These are phyloP conservation scores for Neurospora sublineolata DNA, from an alignment of 495 filamentous ascomycete species.

Conservation along the genomic window DNA sequence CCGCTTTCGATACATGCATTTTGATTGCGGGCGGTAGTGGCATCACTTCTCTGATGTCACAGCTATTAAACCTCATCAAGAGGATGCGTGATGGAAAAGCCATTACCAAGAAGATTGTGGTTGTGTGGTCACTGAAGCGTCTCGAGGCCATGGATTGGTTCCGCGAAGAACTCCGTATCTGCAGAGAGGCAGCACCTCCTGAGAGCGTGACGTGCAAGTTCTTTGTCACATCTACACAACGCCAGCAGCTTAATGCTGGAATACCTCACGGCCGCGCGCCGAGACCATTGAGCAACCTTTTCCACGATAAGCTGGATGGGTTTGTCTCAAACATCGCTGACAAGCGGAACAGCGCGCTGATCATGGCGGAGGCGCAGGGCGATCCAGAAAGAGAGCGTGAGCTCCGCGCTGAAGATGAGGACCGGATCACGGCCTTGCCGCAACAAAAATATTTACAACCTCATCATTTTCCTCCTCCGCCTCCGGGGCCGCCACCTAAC, in stretches of 20 bases:
- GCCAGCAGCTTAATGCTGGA: slow-evolving; percentile 27
- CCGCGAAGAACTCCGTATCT: slow-evolving; percentile 85
- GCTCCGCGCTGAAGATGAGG: slow-evolving; percentile 75
- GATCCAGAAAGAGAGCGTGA: slow-evolving; percentile 67
- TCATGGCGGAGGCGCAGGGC: slow-evolving; percentile 69
- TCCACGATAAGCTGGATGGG: slow-evolving; percentile 76
- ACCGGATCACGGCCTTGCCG: slow-evolving; percentile 73
- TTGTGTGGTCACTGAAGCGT: slow-evolving; percentile 83
- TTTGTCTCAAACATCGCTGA: slow-evolving; percentile 69
- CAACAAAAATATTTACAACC: slow-evolving; percentile 45
- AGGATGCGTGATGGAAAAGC: slow-evolving; percentile 89
- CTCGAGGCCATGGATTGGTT: slow-evolving; percentile 97
- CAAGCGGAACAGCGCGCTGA: slow-evolving; percentile 71
- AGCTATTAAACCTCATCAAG: slow-evolving; percentile 84
- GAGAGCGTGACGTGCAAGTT: slow-evolving; percentile 86
- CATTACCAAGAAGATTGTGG: slow-evolving; percentile 76
- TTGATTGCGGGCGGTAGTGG: slow-evolving; percentile 89
- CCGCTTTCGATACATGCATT: slow-evolving; percentile 86
- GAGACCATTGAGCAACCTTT: slow-evolving; percentile 51
- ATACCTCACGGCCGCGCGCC: slow-evolving; percentile 36
- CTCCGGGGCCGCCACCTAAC: slow-evolving; percentile 30
- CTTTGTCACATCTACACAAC: slow-evolving; percentile 70
- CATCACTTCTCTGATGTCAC: slow-evolving; percentile 85
- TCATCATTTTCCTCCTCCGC: slow-evolving; percentile 30
- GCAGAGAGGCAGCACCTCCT: slow-evolving; percentile 70